Conservation (phyloP, 495 filamentous ascomycete species). For the Melanomma pulvis-pyrius region DNA sequence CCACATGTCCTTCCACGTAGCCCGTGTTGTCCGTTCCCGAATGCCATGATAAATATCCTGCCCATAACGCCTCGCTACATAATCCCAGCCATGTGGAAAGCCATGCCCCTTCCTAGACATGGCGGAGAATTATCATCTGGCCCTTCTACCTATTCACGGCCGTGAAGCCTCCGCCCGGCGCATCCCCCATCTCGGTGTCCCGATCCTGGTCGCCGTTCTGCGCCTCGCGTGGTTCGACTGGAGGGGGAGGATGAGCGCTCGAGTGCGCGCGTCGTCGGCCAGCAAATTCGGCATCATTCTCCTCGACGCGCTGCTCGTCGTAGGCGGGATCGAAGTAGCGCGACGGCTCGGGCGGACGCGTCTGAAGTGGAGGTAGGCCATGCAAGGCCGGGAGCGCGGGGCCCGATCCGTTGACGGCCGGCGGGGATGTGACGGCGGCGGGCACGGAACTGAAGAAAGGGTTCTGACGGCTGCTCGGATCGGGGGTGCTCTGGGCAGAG, state of each 20-base stretch:
- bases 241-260: conserved; percentile 18
- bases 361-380: conserved; percentile 28
- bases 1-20: background rate
- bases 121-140: background rate
- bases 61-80: background rate
- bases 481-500: conserved; percentile 35
- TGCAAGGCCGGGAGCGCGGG: conserved; percentile 24
- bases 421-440: conserved; percentile 18
- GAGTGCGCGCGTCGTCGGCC: conserved; percentile 31
- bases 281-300: conserved; percentile 26
- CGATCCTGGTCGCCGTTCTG: conserved; percentile 42
- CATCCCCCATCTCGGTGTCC: conserved; percentile 37
- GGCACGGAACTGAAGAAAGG: conserved; percentile 31
- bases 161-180: conserved; percentile 36
- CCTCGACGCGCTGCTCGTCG: conserved; percentile 22
- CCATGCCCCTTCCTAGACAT: background rate
- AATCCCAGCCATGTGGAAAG: background rate
- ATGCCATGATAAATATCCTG: background rate
- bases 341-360: conserved; percentile 14
- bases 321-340: conserved; percentile 29
- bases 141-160: conserved; percentile 37
- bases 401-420: conserved; percentile 31
- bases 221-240: conserved; percentile 25
- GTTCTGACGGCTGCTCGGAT: conserved; percentile 19
- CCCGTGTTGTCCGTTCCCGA: background rate